Evolutionary conservation across 176 grass and related monocot species (phyloP).

Genomic region (Cenchrus purpureus): DNA sequence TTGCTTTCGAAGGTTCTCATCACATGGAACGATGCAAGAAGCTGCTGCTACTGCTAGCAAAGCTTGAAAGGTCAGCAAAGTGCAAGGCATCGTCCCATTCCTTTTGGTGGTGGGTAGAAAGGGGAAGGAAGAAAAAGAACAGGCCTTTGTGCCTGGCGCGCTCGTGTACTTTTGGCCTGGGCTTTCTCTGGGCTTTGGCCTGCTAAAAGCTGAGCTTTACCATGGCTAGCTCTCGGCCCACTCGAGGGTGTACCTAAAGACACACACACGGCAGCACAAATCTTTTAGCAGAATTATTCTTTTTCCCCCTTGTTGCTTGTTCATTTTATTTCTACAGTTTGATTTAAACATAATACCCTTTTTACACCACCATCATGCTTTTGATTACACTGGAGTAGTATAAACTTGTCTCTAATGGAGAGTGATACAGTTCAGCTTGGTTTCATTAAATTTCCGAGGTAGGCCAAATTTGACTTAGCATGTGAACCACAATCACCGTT

Average conservation of each 20-base stretch:
- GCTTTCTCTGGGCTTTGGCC: not conserved
- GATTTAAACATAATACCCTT: not conserved
- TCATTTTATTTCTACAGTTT: not conserved
- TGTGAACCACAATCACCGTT: not conserved
- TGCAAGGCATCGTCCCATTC: not conserved
- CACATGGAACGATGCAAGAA: not conserved
- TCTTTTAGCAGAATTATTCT: not conserved
- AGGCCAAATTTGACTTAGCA: too few relatives aligned
- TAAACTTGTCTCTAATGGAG: not conserved
- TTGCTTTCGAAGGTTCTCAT: conserved; percentile 41
- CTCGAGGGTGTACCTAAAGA: not conserved
- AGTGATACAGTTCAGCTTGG: not conserved
- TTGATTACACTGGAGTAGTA: not conserved
- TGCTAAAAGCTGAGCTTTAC: not conserved
- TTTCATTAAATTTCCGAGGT: too few relatives aligned
- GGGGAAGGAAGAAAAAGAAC: not conserved
- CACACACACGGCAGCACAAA: too few relatives aligned
- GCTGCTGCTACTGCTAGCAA: not conserved
- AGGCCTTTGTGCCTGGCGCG: not conserved
- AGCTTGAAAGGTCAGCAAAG: conserved; percentile 22
- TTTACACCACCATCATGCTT: not conserved
- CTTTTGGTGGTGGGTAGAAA: not conserved
- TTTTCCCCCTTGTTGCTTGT: not conserved
- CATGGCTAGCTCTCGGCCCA: not conserved
- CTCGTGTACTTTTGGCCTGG: not conserved